phyloP scores from a whole-genome alignment of 345 rosid species.

The Eucalyptus sp. region DNA sequence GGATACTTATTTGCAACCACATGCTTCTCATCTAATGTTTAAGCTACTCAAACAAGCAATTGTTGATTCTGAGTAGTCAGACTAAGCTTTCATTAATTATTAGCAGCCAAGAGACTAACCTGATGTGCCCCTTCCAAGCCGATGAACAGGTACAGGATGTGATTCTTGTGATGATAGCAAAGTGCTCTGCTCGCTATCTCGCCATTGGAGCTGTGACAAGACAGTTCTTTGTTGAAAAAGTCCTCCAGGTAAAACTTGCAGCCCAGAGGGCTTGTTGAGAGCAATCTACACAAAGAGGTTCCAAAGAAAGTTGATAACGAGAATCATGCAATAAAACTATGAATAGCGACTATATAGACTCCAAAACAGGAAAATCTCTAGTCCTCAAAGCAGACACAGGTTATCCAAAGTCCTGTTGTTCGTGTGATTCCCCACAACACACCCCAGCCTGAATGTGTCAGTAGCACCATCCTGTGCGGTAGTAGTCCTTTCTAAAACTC shows the following conservation, averaged over 20 bases:
- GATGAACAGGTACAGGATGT: constrained; percentile 81
- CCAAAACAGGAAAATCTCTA: neutral
- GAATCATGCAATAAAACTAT: neutral
- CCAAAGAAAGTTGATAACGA: neutral
- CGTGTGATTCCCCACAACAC: neutral
- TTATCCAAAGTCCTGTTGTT: neutral
- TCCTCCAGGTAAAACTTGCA: constrained; percentile 92
- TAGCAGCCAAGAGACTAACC: constrained; percentile 20
- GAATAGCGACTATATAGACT: neutral
- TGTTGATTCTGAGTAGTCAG: neutral
- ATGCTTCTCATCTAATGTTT: neutral
- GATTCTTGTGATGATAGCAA: constrained; percentile 12
- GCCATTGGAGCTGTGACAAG: constrained; percentile 73
- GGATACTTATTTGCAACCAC: neutral
- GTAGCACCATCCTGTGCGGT: neutral
- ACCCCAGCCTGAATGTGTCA: neutral
- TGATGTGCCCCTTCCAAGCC: constrained; percentile 92
- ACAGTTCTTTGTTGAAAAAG: constrained; percentile 87
- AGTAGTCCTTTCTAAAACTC: neutral
- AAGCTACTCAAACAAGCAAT: neutral
- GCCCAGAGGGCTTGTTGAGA: constrained; percentile 83
- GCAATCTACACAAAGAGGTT: constrained; percentile 41
- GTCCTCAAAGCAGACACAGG: neutral
- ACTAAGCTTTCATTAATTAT: neutral
- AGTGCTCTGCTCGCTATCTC: constrained; percentile 14